phyloP scores from a whole-genome alignment of 2,329 filamentous ascomycete genomes.

The Diaporthe sp. region DNA sequence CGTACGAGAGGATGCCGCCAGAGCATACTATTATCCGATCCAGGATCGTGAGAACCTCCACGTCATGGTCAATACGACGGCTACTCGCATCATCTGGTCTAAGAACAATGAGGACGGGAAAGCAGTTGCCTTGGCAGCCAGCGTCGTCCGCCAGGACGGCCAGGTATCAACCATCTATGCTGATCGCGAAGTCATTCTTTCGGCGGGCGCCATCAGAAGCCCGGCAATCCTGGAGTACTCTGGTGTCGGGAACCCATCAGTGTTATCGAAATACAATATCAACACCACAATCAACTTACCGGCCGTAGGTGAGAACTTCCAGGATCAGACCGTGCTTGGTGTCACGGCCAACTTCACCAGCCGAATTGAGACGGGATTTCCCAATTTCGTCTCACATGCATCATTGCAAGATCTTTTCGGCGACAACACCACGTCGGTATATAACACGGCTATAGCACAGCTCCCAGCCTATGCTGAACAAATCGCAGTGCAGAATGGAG shows the following conservation, averaged over 20 bases:
- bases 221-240: constrained; percentile 24
- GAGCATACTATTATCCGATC: constrained; percentile 7
- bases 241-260: constrained; percentile 24
- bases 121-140: constrained; percentile 6
- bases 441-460: constrained; percentile 6
- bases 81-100: constrained; percentile 30
- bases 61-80: constrained; percentile 15
- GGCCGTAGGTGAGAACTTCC: constrained; percentile 1
- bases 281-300: constrained; percentile 8
- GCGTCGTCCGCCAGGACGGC: constrained; percentile 9
- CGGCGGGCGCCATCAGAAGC: constrained; percentile 18
- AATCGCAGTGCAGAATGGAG: constrained; percentile 5
- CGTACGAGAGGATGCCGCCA: constrained; percentile 8
- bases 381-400: constrained; percentile 3
- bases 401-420: constrained; percentile 9
- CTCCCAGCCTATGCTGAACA: constrained; percentile 1
- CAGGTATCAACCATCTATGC: constrained; percentile 9
- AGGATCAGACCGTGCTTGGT: constrained; percentile 5
- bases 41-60: constrained; percentile 11
- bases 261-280: constrained; percentile 7
- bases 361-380: not conserved
- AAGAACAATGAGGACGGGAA: not conserved
- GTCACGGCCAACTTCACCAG: constrained; percentile 5
- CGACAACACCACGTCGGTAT: constrained; percentile 4
- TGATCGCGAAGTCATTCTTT: constrained; percentile 25